Evolutionary conservation across 495 filamentous ascomycete species (phyloP).

Genomic region (Corynascus novoguineensis): DNA sequence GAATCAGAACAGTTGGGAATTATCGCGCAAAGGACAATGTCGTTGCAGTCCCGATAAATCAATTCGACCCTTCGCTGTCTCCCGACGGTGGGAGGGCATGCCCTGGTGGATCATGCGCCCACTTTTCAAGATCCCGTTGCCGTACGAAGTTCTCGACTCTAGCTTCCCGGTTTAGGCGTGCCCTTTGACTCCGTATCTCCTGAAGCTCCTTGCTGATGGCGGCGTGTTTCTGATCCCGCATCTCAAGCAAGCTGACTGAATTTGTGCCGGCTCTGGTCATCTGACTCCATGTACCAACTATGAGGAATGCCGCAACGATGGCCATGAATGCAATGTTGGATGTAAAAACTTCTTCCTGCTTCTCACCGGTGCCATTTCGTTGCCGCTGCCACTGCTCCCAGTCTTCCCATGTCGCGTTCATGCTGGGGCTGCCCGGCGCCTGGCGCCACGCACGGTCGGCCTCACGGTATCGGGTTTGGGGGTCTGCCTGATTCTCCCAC

Average conservation of each 20-base stretch:
- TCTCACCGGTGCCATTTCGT: conserved; percentile 42
- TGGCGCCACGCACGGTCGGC: conserved; percentile 46
- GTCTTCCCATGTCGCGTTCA: conserved; percentile 96
- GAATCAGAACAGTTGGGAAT: background rate
- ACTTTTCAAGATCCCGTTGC: conserved; percentile 49
- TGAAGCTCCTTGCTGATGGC: conserved; percentile 58
- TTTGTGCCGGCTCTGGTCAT: conserved; percentile 58
- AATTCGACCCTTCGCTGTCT: background rate
- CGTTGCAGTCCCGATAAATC: background rate
- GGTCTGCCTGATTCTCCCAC: conserved; percentile 54
- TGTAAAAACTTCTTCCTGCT: conserved; percentile 58
- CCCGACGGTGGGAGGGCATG: background rate
- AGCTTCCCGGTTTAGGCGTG: conserved; percentile 50
- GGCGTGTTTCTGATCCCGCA: conserved; percentile 55
- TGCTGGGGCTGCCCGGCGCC: conserved; percentile 52
- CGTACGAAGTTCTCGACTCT: conserved; percentile 68
- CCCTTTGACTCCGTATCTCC: conserved; percentile 48
- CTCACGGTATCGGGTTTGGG: conserved; percentile 33
- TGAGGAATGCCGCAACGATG: conserved; percentile 59
- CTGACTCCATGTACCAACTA: conserved; percentile 62
- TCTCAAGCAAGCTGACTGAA: conserved; percentile 53
- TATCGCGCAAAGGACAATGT: background rate
- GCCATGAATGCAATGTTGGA: conserved; percentile 70
- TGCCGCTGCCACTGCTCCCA: conserved; percentile 84
- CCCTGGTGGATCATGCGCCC: conserved; percentile 22